Percentiles rank a stretch among this genome's conserved stretches.
Evolutionary conservation across 176 grass and related monocot genomes (phyloP).

Genomic region (Calamus simplicifolius): DNA sequence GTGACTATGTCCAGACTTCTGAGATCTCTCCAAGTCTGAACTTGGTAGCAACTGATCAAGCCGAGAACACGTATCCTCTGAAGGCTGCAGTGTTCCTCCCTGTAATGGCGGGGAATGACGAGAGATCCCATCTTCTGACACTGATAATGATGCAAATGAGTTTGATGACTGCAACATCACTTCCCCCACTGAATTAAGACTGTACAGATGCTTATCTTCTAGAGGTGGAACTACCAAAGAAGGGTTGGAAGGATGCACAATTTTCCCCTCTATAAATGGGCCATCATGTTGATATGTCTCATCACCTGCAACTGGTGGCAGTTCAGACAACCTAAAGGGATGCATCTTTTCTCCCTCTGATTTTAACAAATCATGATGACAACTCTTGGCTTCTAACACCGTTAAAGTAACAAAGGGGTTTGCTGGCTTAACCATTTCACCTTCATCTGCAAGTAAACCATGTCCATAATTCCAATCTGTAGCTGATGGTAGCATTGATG

Average conservation of each 20-base stretch:
- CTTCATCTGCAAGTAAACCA: background rate
- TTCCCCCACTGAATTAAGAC: conserved; percentile 1
- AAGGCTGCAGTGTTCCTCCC: background rate
- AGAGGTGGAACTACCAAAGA: conserved; percentile 12
- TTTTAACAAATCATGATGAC: conserved; percentile 8
- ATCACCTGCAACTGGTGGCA: conserved; percentile 16
- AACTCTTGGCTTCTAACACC: background rate
- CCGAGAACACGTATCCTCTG: background rate
- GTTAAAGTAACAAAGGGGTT: conserved; percentile 10
- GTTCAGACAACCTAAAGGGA: conserved; percentile 4
- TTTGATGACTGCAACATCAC: conserved; percentile 1
- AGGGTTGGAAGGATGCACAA: conserved; percentile 6
- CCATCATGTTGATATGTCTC: background rate
- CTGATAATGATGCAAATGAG: conserved; percentile 7
- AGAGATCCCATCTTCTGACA: conserved; percentile 16
- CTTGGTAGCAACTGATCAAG: background rate
- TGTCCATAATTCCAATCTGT: conserved; percentile 6
- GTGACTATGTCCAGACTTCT: conserved; percentile 23
- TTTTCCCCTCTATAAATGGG: conserved; percentile 15
- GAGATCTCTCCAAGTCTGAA: conserved; percentile 21
- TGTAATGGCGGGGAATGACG: conserved; percentile 12
- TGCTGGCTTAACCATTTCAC: conserved; percentile 11
- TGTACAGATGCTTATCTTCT: conserved; percentile 18
- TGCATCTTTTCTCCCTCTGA: conserved; percentile 23
- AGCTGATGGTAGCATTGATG: conserved; percentile 9